Evolutionary conservation across 139 green algal species (phyloP).

Genomic region (Medakamo hakoo): DNA sequence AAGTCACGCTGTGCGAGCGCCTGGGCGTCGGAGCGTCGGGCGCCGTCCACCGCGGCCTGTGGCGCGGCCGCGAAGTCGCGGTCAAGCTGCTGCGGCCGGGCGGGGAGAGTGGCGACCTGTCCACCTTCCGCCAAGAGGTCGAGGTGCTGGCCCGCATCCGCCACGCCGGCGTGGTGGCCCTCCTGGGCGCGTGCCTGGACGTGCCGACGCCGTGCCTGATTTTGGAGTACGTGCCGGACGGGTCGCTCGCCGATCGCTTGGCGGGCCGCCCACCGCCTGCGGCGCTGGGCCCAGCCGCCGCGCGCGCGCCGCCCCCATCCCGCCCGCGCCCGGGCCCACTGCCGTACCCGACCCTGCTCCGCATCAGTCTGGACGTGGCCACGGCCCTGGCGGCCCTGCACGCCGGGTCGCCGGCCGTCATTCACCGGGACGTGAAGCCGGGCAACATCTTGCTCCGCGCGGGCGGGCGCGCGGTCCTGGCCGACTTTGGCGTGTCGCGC

Average conservation of each 20-base stretch:
- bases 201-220: not conserved
- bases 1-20: not conserved
- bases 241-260: not conserved
- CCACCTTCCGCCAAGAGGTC: not conserved
- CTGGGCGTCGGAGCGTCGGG: not conserved
- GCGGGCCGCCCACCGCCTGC: no score
- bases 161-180: not conserved
- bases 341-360: conserved; percentile 21
- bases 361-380: conserved; percentile 34
- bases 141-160: not conserved
- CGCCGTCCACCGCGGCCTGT: not conserved
- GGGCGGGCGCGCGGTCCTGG: conserved; percentile 39
- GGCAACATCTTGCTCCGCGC: conserved; percentile 54
- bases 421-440: conserved; percentile 28
- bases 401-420: conserved; percentile 18
- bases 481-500: conserved; percentile 46
- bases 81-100: not conserved
- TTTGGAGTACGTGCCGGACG: not conserved
- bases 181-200: not conserved
- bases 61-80: no score
- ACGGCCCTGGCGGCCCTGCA: conserved; percentile 61
- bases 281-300: no score
- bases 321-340: conserved; percentile 7
- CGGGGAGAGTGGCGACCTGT: not conserved
- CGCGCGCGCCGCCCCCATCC: not conserved